A percentile compares a stretch with the other conserved stretches of the same genome.
Evolutionary conservation across 129 eudicot species (phyloP).

Genomic region (Pulicaria dysenterica): DNA sequence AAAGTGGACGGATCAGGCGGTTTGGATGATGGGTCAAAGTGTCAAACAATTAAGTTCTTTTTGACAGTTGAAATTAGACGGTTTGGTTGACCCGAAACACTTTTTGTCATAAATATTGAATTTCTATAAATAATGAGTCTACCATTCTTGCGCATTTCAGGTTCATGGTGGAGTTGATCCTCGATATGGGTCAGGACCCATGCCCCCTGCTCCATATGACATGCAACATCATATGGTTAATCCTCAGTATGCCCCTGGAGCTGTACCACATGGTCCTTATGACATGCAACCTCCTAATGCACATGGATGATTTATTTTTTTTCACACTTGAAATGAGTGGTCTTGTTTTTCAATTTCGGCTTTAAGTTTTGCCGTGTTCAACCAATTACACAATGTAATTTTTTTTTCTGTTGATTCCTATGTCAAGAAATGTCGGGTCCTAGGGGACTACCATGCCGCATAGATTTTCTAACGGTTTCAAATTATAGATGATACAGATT

Average conservation of each 20-base stretch:
- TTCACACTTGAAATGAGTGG: background rate
- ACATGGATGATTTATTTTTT: conserved; percentile 26
- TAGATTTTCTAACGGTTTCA: background rate
- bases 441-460: background rate
- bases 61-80: background rate
- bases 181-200: conserved; percentile 22
- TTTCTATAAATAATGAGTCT: background rate
- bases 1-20: background rate
- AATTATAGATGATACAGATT: background rate
- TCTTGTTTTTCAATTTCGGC: background rate
- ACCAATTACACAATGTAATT: background rate
- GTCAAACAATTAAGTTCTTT: background rate
- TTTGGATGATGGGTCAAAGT: background rate
- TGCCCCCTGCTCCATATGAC: conserved; percentile 32
- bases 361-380: background rate
- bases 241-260: conserved; percentile 36
- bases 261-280: conserved; percentile 39
- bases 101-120: background rate
- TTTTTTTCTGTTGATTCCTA: background rate
- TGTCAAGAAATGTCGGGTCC: background rate
- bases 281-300: conserved; percentile 40
- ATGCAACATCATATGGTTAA: conserved; percentile 38
- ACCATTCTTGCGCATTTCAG: conserved; percentile 27
- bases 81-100: background rate
- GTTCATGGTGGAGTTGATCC: conserved; percentile 43